Evolutionary conservation across 805 yeast species (phyloP), one percentile per base, ranked within the genome.

Genomic region (Zygosaccharomyces bisporus): DNA sequence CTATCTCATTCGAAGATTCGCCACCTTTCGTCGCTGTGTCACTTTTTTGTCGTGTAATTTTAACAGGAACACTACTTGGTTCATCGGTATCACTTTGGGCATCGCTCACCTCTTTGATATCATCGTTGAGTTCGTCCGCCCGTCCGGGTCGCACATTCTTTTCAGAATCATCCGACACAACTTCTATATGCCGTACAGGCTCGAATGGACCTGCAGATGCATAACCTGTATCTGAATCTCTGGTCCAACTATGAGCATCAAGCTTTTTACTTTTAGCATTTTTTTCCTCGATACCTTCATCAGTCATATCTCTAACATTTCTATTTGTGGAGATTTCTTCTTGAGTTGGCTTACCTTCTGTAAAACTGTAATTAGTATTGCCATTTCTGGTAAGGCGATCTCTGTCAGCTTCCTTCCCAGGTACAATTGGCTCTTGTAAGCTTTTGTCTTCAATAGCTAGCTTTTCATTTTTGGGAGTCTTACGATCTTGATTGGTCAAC

Each of bases 111-210:
- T 37, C 40, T 20, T 13, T 8, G 13, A 12, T 12, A 10, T 27
- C 16, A 13, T 10, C 8, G 12, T 27, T 19, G 5, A 24, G 13
- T 2, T 29, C 32, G 12, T 2, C 23, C 5, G 24, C 23, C 6
- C 9, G 6, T 21, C 8, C 9, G 9, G 9, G 9, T 9, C 25
- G 25, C 8, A 13, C 10, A n/a, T 27, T 7, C 8, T 27, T 12
- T n/a, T 37, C 32, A 24, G 40, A 37, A 9, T 37, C 29, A 8
- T 25, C 30, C 7, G 32, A 17, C 14, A 25, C 19, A 18, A 37
- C 30, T 21, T 35, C 30, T 7, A 35, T 37, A 6, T 24, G 40
- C 21, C 30, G 24, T 29, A 25, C 21, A 5, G 32, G 17, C 10
- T 21, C 27, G 12, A 27, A 17, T 8, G 29, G 14, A 12, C 8